Evolutionary conservation across 495 filamentous ascomycete genomes (phyloP).

Genomic region (Glutinoglossum americanum): DNA sequence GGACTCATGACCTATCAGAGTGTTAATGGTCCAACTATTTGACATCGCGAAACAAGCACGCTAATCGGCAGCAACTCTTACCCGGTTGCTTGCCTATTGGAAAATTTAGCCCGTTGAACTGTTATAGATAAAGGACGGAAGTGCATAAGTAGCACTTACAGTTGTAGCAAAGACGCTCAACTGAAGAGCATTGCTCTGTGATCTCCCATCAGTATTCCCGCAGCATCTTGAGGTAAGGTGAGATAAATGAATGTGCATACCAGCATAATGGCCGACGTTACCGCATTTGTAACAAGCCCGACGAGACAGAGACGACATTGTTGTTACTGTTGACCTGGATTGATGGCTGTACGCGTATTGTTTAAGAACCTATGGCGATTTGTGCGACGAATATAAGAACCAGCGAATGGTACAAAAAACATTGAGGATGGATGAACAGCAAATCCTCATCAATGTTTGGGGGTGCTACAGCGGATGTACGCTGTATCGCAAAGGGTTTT

Average conservation of each 20-base stretch:
- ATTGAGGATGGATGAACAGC: neutral
- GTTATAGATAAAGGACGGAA: slow-evolving; percentile 1
- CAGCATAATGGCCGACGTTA: slow-evolving; percentile 94
- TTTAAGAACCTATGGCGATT: neutral
- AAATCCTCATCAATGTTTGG: neutral
- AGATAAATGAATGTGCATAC: slow-evolving; percentile 22
- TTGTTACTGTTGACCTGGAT: neutral
- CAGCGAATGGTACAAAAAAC: neutral
- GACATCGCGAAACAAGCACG: neutral
- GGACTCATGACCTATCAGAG: slow-evolving; percentile 68
- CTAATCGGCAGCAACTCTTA: slow-evolving; percentile 2
- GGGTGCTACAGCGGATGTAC: neutral
- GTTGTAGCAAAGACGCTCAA: slow-evolving; percentile 98
- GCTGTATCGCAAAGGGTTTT: neutral
- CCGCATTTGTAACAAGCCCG: slow-evolving; percentile 99
- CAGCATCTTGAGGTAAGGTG: neutral
- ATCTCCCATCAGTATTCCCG: slow-evolving; percentile 4
- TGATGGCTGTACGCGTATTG: neutral
- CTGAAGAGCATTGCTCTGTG: slow-evolving; percentile 81
- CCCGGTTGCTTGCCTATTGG: slow-evolving; percentile 20
- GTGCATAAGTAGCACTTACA: slow-evolving; percentile 34
- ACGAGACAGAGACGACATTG: slow-evolving; percentile 79
- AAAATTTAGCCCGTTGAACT: slow-evolving; percentile 16
- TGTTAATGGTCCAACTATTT: neutral
- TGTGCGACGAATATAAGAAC: neutral